phyloP scores from a whole-genome alignment of 179 eudicot genomes.

The Silene vulgaris region DNA sequence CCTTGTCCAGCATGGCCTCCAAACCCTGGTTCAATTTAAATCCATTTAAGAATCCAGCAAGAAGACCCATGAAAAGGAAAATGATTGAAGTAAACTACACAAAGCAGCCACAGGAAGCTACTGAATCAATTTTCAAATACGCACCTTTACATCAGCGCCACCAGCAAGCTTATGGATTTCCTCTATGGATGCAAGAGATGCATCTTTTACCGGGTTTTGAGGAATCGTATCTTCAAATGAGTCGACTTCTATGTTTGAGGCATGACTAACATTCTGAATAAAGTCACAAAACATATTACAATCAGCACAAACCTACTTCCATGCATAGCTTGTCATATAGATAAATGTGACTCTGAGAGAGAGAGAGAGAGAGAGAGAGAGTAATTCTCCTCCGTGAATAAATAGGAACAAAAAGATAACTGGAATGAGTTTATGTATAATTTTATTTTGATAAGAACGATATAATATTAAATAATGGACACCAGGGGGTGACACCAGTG shows the following conservation, averaged over 20 bases:
- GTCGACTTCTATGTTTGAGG: conserved; percentile 40
- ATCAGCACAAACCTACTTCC: neutral
- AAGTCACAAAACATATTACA: conserved; percentile 17
- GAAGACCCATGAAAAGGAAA: neutral
- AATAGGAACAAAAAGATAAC: no score
- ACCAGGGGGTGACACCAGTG: no score
- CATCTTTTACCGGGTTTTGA: conserved; percentile 42
- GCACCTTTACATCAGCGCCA: conserved; percentile 93
- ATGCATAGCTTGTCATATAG: neutral
- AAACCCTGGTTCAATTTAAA: conserved; percentile 48
- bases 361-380: no score
- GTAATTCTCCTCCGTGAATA: no score
- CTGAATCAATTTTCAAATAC: conserved; percentile 7
- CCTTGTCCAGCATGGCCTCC: conserved; percentile 97
- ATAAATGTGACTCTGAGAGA: no score
- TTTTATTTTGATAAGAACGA: no score
- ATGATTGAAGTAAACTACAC: neutral
- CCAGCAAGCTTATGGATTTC: conserved; percentile 86
- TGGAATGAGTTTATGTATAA: no score
- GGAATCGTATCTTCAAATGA: conserved; percentile 44
- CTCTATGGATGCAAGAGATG: conserved; percentile 69
- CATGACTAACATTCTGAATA: conserved; percentile 31
- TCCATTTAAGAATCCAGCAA: conserved; percentile 11
- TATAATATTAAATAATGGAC: no score
- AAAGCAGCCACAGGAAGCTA: conserved; percentile 5